Base-by-base conservation (phyloP, 768 basidiomycete species). In the Boletus rufocinnamomeus region DNA sequence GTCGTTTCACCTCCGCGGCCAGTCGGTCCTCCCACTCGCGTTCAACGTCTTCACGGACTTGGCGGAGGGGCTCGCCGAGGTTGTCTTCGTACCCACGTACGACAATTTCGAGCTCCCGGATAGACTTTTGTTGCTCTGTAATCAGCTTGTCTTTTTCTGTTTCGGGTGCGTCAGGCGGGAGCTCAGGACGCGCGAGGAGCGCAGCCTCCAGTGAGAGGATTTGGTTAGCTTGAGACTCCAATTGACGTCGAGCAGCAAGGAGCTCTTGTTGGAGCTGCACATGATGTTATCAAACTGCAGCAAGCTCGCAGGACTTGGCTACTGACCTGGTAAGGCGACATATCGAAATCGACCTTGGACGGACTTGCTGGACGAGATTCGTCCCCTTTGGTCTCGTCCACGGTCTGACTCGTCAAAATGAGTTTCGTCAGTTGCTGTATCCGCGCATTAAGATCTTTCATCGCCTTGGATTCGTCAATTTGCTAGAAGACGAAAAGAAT, bases 281-380 rank as follows among this genome's bases (percentile, higher is more conserved):
- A 11, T 4, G 27, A 49, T 41, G 49, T 47, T 7, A 41, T 51
- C 19, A 49, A 32, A 48, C 38, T 10, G 23, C 23, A 32, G 27
- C 3, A 25, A 4, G 38, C 34, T 45, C 19, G 46, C 3, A 16
- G n/a, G 16, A 37, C 5, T 14, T 10, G 27, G 21, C 2, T 13
- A 63, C 71, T 32, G 47, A 89, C 88, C 77, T 93, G 88, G 61
- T 93, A 93, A 3, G 91, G 89, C 1, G 90, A 84, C 84, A 91
- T 85, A 68, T 94, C 91, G 65, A 93, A 95, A 71, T 95, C 91
- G 34, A 97, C 77, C 76, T 95, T 96, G 54, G 82, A 82, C 0
- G 95, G 95, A 72, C 93, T 95, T 7, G 79, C 80, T 1, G 94
- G 89, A 19, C 90, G 79, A 27, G 89, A 88, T 52, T 89, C 88